These are phyloP conservation scores for Phoenix dactylifera DNA, from an alignment of 176 grass and related monocot genomes.

Conservation along the genomic window DNA sequence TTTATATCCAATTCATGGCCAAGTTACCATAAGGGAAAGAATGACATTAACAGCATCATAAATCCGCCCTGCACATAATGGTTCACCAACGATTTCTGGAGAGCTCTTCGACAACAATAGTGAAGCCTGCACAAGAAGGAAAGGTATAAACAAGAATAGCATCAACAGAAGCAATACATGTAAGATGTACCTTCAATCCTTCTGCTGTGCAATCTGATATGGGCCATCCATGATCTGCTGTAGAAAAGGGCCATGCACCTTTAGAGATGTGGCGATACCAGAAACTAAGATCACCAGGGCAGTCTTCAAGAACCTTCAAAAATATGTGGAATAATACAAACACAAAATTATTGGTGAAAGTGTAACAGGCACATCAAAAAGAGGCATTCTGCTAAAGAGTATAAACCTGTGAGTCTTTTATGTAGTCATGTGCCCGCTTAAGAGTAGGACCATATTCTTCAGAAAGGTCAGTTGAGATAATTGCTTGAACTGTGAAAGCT, in stretches of 20 bases:
- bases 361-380: no score
- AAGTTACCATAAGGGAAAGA: conserved; percentile 79
- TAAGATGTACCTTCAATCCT: conserved; percentile 63
- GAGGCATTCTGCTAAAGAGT: not conserved
- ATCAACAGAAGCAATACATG: not conserved
- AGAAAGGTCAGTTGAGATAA: conserved; percentile 46
- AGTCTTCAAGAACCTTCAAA: conserved; percentile 67
- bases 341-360: no score
- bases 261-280: conserved; percentile 99
- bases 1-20: not conserved
- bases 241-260: conserved; percentile 97
- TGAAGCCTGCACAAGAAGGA: conserved; percentile 41
- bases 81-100: conserved; percentile 60
- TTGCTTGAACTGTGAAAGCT: conserved; percentile 80
- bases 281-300: conserved; percentile 60
- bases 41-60: conserved; percentile 91
- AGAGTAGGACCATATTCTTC: conserved; percentile 57
- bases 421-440: conserved; percentile 56
- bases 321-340: not conserved
- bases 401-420: conserved; percentile 63
- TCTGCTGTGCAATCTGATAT: conserved; percentile 95
- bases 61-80: conserved; percentile 44
- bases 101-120: conserved; percentile 80
- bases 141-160: not conserved
- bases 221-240: conserved; percentile 85